These are phyloP conservation scores for Bretschneidera sinensis DNA, from an alignment of 345 rosid species.

Conservation along the genomic window DNA sequence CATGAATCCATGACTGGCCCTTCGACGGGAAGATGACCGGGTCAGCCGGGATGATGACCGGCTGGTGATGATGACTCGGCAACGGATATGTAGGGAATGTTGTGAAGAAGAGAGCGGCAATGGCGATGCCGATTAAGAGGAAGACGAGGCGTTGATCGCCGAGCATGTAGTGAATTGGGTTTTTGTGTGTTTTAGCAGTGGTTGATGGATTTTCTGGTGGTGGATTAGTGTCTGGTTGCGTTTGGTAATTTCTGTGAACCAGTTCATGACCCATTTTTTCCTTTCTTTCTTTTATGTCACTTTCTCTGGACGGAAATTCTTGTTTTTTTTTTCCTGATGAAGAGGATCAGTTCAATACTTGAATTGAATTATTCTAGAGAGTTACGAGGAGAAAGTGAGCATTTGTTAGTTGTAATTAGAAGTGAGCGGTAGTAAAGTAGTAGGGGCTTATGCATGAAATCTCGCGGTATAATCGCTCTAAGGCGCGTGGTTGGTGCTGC, in stretches of 20 bases:
- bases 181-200: too few relatives aligned
- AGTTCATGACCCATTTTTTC: too few relatives aligned
- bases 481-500: conserved; percentile 4
- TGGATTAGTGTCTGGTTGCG: too few relatives aligned
- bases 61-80: conserved; percentile 7
- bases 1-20: conserved; percentile 10
- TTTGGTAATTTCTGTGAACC: too few relatives aligned
- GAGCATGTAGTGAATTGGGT: conserved; percentile 44
- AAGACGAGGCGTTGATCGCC: conserved; percentile 49
- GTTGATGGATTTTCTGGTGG: too few relatives aligned
- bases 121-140: conserved; percentile 54
- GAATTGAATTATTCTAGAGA: too few relatives aligned
- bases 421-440: background rate
- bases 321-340: too few relatives aligned
- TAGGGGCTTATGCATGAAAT: conserved; percentile 17
- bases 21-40: conserved; percentile 28
- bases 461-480: conserved; percentile 6
- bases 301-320: too few relatives aligned
- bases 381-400: too few relatives aligned
- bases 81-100: conserved; percentile 33
- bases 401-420: too few relatives aligned
- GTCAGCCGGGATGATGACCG: conserved; percentile 10
- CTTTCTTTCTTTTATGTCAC: too few relatives aligned
- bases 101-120: conserved; percentile 56
- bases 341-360: too few relatives aligned